These are phyloP conservation scores for Waltiozyma sp. DNA, from an alignment of 1,139 yeast species.

Conservation along the genomic window DNA sequence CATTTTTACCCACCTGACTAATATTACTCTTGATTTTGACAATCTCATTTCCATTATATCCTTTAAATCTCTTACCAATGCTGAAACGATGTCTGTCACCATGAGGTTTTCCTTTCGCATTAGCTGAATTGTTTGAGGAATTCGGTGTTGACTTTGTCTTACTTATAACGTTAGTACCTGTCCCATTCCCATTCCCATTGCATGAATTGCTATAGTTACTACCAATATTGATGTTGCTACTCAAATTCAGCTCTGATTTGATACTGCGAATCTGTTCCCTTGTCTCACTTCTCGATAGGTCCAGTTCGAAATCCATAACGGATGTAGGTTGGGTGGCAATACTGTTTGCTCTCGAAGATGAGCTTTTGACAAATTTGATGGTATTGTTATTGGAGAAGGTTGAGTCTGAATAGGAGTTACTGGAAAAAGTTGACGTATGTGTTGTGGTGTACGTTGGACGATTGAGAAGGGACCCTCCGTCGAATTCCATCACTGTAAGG, in stretches of 20 bases:
- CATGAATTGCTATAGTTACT: too few species aligned
- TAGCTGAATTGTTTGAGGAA: background rate
- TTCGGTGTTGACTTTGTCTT: too few species aligned
- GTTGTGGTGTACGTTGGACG: background rate
- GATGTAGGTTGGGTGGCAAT: background rate
- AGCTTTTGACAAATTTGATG: background rate
- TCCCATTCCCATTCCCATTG: background rate
- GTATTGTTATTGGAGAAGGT: background rate
- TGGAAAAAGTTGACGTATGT: background rate
- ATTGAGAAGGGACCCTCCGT: conserved; percentile 5
- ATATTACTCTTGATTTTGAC: background rate
- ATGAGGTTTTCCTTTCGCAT: background rate
- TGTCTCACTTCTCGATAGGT: background rate
- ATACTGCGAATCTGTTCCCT: background rate
- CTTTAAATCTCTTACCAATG: background rate
- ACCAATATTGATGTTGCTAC: background rate
- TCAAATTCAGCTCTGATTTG: background rate
- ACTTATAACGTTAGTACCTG: background rate
- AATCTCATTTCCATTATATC: background rate
- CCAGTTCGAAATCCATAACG: background rate
- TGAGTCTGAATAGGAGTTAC: background rate
- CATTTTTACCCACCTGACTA: background rate
- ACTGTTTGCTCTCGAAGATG: background rate
- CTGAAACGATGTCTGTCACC: background rate
- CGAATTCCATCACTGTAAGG: conserved; percentile 16